Evolutionary conservation across 2,329 filamentous ascomycete genomes (phyloP).

Genomic region (Colletotrichum tabaci): DNA sequence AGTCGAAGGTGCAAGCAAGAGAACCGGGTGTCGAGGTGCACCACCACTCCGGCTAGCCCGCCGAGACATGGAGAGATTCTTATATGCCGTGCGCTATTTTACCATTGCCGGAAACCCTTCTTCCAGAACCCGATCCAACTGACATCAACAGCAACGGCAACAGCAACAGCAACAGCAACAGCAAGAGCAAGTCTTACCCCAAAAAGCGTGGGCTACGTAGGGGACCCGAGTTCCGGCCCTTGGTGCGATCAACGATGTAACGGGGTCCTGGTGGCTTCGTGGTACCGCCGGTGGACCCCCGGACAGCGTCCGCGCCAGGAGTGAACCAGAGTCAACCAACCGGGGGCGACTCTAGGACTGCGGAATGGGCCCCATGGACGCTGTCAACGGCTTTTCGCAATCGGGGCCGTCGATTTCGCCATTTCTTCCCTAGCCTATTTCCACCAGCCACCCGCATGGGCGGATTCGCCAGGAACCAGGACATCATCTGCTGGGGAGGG

Average conservation of each 20-base stretch:
- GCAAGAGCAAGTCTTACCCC: not conserved
- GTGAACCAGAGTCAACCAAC: slow-evolving; percentile 27
- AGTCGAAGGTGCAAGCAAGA: not conserved
- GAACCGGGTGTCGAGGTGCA: too few relatives aligned
- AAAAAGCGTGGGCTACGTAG: not conserved
- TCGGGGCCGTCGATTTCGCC: slow-evolving; percentile 31
- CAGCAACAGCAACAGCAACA: too few relatives aligned
- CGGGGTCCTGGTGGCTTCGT: slow-evolving; percentile 11
- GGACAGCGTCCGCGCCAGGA: slow-evolving; percentile 2
- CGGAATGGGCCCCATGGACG: not conserved
- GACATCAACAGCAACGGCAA: not conserved
- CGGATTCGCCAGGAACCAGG: not conserved
- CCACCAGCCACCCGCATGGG: slow-evolving; percentile 8
- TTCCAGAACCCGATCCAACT: not conserved
- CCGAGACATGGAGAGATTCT: not conserved
- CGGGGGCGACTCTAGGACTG: slow-evolving; percentile 20
- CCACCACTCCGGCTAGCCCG: not conserved
- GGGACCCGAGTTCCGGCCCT: not conserved
- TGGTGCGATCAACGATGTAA: not conserved
- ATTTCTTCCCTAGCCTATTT: slow-evolving; percentile 14
- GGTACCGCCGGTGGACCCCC: slow-evolving; percentile 12
- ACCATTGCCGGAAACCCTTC: not conserved
- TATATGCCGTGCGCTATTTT: not conserved
- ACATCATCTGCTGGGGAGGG: not conserved
- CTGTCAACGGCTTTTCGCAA: slow-evolving; percentile 27